phyloP scores from a whole-genome alignment of 2,329 filamentous ascomycete species.

The Pseudonectria buxi region DNA sequence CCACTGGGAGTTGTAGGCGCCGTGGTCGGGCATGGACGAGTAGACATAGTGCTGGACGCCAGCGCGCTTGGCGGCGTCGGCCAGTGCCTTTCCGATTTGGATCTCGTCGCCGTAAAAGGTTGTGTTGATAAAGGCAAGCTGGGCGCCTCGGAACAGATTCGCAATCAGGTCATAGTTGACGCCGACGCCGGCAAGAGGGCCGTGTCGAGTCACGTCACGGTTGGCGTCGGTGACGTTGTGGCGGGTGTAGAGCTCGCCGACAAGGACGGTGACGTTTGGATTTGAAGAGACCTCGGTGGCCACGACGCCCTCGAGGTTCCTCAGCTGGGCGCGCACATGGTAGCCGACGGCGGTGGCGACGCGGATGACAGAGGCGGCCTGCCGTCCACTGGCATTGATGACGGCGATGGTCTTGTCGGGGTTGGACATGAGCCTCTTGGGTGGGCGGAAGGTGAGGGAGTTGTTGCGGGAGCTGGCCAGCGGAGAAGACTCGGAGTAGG shows the following conservation, averaged over 20 bases:
- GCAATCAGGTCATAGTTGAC: constrained; percentile 68
- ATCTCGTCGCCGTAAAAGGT: constrained; percentile 95
- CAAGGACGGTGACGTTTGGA: constrained; percentile 64
- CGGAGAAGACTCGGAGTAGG: constrained; percentile 54
- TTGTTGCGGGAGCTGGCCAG: constrained; percentile 50
- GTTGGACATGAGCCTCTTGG: constrained; percentile 51
- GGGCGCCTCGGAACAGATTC: constrained; percentile 73
- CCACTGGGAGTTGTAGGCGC: constrained; percentile 69
- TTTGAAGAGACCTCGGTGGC: constrained; percentile 78
- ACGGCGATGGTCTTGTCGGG: constrained; percentile 80
- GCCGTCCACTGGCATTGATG: constrained; percentile 91
- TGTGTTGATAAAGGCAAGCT: constrained; percentile 95
- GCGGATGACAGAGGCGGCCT: constrained; percentile 90
- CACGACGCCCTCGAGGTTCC: constrained; percentile 79
- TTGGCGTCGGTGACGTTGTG: constrained; percentile 44
- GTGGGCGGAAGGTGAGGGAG: constrained; percentile 53
- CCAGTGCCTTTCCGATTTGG: constrained; percentile 78
- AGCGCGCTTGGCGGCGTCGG: constrained; percentile 79
- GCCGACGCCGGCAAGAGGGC: constrained; percentile 53
- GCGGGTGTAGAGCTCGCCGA: constrained; percentile 57
- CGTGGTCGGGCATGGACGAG: constrained; percentile 94
- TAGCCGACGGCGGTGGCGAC: constrained; percentile 92
- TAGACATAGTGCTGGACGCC: constrained; percentile 90
- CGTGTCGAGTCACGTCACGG: constrained; percentile 62
- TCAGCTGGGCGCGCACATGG: constrained; percentile 84